Evolutionary conservation across 2,329 filamentous ascomycete genomes (phyloP).

Genomic region (Curvularia eragrostidis): DNA sequence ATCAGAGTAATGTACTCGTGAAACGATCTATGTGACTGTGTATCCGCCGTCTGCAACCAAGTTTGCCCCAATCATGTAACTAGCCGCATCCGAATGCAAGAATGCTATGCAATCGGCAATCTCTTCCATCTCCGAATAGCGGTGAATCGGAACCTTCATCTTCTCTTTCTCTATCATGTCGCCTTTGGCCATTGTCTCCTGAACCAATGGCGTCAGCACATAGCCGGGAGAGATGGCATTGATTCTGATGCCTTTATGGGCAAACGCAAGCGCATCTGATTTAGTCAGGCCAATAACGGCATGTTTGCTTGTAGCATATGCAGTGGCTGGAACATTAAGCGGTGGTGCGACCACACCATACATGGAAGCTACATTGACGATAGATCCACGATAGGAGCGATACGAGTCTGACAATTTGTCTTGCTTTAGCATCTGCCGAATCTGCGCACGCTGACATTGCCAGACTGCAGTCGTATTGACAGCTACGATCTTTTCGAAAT

Average conservation of each 20-base stretch:
- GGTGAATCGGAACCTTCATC: conserved; percentile 54
- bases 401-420: conserved; percentile 43
- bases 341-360: conserved; percentile 56
- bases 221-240: conserved; percentile 67
- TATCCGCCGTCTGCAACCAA: conserved; percentile 66
- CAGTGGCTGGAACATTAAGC: conserved; percentile 49
- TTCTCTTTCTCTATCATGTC: conserved; percentile 47
- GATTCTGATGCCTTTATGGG: conserved; percentile 60
- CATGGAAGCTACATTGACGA: conserved; percentile 64
- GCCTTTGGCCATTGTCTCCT: conserved; percentile 30
- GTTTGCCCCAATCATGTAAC: conserved; percentile 75
- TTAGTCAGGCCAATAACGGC: conserved; percentile 62
- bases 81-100: conserved; percentile 73
- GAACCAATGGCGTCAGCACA: conserved; percentile 53
- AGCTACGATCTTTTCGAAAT: conserved; percentile 60
- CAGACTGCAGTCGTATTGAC: conserved; percentile 65
- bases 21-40: conserved; percentile 22
- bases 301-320: conserved; percentile 62
- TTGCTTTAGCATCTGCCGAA: conserved; percentile 60
- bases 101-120: conserved; percentile 75
- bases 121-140: conserved; percentile 65
- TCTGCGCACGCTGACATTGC: conserved; percentile 63
- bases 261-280: conserved; percentile 62
- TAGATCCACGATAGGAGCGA: conserved; percentile 56
- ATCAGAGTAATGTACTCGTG: not conserved